Evolutionary conservation across 2,329 filamentous ascomycete species (phyloP), one percentile per base, ranked within the genome.

Genomic region (Apiospora phragmitis): DNA sequence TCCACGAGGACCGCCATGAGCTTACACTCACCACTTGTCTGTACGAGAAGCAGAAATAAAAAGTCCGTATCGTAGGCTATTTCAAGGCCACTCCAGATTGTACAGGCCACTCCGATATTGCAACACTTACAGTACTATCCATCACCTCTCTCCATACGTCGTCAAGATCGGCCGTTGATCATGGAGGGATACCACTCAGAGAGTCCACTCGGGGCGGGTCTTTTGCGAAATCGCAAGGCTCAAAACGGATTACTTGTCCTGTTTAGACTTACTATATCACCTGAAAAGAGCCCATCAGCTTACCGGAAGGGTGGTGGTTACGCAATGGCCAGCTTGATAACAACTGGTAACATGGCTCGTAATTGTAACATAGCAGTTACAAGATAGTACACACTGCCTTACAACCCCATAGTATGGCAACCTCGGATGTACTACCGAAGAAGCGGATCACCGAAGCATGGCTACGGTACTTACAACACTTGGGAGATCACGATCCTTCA

Each of bases 131-230:
- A 21, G n/a, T 49, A 12, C 32, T 38, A 38, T 12, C 55, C 55
- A 38, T 62, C 21, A 9, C 18, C 18, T 35, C 18, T 14, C 16
- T 62, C 32, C 55, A 38, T 38, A 62, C 32, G 18, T 62, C 32
- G 7, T 62, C 55, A 38, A 62, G 55, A 62, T 62, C 55, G 55
- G 32, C 55, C 55, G 55, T 62, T 62, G 55, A 62, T 38, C 55
- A 62, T 62, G 29, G 55, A 62, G 55, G 29, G 11, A 59, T 59
- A 62, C 29, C 32, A 38, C 55, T n/a, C 18, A n/a, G 32, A 12
- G n/a, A 38, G 24, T 18, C 55, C 55, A 62, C 32, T 38, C 55
- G 21, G 55, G 32, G 55, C 32, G 55, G 55, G 55, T 21, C 55
- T 62, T n/a, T 24, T 62, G 8, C 32, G 16, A 62, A 62, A 12